phyloP scores from a whole-genome alignment of 345 rosid species.

The Toxicodendron radicans region DNA sequence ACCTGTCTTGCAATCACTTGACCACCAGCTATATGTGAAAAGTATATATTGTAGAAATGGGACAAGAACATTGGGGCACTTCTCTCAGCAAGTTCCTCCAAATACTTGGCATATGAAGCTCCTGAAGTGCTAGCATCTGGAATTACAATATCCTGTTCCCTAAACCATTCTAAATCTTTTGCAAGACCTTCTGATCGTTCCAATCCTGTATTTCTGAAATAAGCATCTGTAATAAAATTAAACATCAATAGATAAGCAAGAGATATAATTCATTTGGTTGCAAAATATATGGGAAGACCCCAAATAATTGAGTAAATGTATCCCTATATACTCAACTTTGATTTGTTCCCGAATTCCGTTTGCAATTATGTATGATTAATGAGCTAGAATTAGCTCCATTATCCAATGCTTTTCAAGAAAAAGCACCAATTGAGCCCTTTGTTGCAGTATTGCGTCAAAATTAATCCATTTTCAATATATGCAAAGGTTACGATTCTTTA shows the following conservation, averaged over 20 bases:
- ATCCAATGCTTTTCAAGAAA: background rate
- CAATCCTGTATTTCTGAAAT: slow-evolving; percentile 85
- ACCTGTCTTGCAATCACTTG: slow-evolving; percentile 78
- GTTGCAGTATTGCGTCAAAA: background rate
- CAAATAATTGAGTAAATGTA: background rate
- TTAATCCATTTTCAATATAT: background rate
- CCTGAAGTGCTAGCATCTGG: slow-evolving; percentile 73
- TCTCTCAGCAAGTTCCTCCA: slow-evolving; percentile 67
- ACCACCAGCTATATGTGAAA: slow-evolving; percentile 88
- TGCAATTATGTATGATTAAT: background rate
- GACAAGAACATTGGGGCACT: slow-evolving; percentile 76
- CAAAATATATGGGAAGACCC: background rate
- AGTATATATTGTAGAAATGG: slow-evolving; percentile 89
- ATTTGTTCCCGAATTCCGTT: background rate
- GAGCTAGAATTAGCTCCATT: background rate
- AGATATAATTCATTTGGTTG: background rate
- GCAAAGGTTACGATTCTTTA: background rate
- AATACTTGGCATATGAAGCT: slow-evolving; percentile 58
- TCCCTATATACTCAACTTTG: background rate
- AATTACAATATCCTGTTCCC: slow-evolving; percentile 37
- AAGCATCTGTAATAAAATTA: slow-evolving; percentile 52
- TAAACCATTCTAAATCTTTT: slow-evolving; percentile 72
- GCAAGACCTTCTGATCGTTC: slow-evolving; percentile 66
- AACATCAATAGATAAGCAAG: slow-evolving; percentile 14
- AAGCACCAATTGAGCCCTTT: background rate